Percentiles rank a stretch among this genome's conserved stretches.
Evolutionary conservation across 495 filamentous ascomycete species (phyloP).

Genomic region (Choiromyces venosus): DNA sequence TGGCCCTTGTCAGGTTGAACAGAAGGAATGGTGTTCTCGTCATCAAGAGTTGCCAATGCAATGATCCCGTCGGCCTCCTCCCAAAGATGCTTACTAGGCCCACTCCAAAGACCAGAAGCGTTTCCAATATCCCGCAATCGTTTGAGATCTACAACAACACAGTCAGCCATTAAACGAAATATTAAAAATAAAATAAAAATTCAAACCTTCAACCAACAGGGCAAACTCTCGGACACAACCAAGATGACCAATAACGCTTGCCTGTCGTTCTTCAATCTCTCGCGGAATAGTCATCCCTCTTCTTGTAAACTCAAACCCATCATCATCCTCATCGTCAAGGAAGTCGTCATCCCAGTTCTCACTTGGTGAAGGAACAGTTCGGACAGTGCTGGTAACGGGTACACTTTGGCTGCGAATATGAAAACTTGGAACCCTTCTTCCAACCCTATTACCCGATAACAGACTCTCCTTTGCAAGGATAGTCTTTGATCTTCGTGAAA

Average conservation of each 20-base stretch:
- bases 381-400: constrained; percentile 52
- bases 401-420: constrained; percentile 94
- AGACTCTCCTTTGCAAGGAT: constrained; percentile 81
- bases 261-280: constrained; percentile 78
- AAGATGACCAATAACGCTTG: constrained; percentile 76
- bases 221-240: constrained; percentile 82
- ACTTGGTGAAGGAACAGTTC: constrained; percentile 52
- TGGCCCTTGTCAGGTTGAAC: constrained; percentile 27
- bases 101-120: constrained; percentile 59
- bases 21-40: constrained; percentile 55
- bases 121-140: constrained; percentile 59
- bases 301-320: constrained; percentile 44
- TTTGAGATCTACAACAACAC: constrained; percentile 55
- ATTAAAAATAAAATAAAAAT: constrained; percentile 11
- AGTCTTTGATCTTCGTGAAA: constrained; percentile 63
- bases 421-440: constrained; percentile 67
- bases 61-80: constrained; percentile 85
- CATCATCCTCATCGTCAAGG: constrained; percentile 45
- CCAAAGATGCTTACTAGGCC: constrained; percentile 62
- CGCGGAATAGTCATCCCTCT: constrained; percentile 64
- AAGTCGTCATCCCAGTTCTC: constrained; percentile 87
- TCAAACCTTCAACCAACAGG: constrained; percentile 61
- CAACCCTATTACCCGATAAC: constrained; percentile 45
- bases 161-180: constrained; percentile 16
- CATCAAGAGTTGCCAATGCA: constrained; percentile 74